Base-by-base conservation (phyloP, 2,329 filamentous ascomycete species). In the Botrytis paeoniae region DNA sequence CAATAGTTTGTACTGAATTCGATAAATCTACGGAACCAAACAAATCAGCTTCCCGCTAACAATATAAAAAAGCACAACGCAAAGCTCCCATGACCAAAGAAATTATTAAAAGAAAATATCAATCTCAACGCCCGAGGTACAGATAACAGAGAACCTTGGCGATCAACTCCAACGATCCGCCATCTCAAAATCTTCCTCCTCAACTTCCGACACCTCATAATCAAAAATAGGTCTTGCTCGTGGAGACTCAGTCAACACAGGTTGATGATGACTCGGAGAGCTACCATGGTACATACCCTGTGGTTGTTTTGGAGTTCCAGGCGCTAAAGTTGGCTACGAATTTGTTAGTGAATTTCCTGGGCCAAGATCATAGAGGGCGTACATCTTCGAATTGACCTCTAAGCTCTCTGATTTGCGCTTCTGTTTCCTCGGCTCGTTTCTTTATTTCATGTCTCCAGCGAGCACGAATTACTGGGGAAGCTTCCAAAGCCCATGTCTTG, bases 31-130 rank as follows among this genome's bases (percentile, higher is more conserved):
- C 77, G 77, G 75, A 70, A 77, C 75, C 54, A 76, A 64, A 71
- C 41, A 59, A 76, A 81, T 81, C 79, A 81, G 80, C 79, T 77
- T 76, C 75, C 76, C 76, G 75, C 71, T 71, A 73, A 70, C 74
- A 60, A 69, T 57, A 72, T 68, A 37, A 57, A 72, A 57, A 68
- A 73, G 25, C 60, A 73, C 72, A 65, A 59, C 29, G 39, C 37
- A 41, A 71, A 65, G 32, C 22, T 43, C 18, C 32, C 48, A 66
- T 43, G 43, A 71, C 22, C 51, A 68, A 68, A 51, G 48, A 39
- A 70, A 60, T 60, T n/a, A 54, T 54, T n/a, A 54, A 16, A 54
- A 54, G 25, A 54, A 66, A 25, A 37, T 29, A 32, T 37, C 35
- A 54, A 65, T 60, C 35, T 35, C 20, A 43, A 59, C n/a, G 22